These are phyloP conservation scores for Pichia sp. DNA, from an alignment of 1,139 yeast species.

Conservation along the genomic window DNA sequence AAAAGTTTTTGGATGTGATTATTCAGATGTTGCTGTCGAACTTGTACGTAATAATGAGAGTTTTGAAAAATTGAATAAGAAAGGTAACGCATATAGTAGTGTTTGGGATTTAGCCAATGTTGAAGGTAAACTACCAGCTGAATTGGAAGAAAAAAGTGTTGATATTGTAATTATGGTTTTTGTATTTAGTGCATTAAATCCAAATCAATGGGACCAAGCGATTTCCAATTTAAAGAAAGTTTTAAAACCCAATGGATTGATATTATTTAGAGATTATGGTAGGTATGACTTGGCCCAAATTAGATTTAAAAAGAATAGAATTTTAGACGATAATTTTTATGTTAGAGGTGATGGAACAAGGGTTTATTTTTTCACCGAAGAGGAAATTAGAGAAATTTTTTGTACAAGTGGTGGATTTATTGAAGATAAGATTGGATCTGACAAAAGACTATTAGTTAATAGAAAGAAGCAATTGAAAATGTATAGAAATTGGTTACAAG, in stretches of 20 bases:
- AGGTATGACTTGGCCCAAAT: slow-evolving; percentile 94
- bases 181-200: slow-evolving; percentile 87
- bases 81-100: slow-evolving; percentile 56
- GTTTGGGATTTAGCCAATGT: slow-evolving; percentile 95
- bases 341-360: slow-evolving; percentile 98
- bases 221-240: slow-evolving; percentile 59
- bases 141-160: slow-evolving; percentile 71
- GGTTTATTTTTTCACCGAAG: slow-evolving; percentile 94
- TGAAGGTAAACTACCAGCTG: slow-evolving; percentile 71
- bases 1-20: slow-evolving; percentile 80
- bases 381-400: slow-evolving; percentile 74
- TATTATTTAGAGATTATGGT: slow-evolving; percentile 90
- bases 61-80: slow-evolving; percentile 37
- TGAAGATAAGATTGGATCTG: slow-evolving; percentile 77
- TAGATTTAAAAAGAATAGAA: slow-evolving; percentile 81
- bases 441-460: slow-evolving; percentile 83
- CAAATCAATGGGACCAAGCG: slow-evolving; percentile 86
- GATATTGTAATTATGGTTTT: slow-evolving; percentile 92
- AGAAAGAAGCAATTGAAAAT: slow-evolving; percentile 87
- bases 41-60: slow-evolving; percentile 60
- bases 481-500: slow-evolving; percentile 97
- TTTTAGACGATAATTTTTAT: slow-evolving; percentile 86
- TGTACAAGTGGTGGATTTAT: slow-evolving; percentile 44
- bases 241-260: slow-evolving; percentile 87
- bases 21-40: slow-evolving; percentile 84